Evolutionary conservation across 768 basidiomycete genomes (phyloP).

Genomic region (Xerocomellus dryophilus): DNA sequence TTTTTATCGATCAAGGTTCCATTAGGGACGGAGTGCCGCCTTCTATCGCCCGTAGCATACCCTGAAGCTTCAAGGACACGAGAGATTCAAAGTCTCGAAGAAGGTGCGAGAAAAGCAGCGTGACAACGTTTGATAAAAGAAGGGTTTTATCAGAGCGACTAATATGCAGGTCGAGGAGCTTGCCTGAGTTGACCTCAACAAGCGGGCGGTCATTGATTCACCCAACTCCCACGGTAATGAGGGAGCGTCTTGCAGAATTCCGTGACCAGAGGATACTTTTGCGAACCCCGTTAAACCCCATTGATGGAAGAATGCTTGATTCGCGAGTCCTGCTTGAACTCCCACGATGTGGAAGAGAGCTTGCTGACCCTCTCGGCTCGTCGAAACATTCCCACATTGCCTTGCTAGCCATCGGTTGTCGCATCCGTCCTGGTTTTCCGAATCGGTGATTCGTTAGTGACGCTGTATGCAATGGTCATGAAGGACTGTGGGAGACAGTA

Average conservation of each 20-base stretch:
- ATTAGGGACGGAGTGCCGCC: slow-evolving; percentile 1
- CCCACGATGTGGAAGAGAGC: too few species aligned
- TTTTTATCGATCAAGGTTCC: neutral
- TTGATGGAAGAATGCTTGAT: neutral
- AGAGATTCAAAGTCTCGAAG: neutral
- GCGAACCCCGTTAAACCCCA: too few species aligned
- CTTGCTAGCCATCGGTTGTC: neutral
- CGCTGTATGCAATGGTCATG: too few species aligned
- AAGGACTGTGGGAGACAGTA: too few species aligned
- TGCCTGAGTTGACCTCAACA: neutral
- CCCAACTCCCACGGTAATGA: neutral
- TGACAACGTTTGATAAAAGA: neutral
- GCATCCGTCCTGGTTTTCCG: too few species aligned
- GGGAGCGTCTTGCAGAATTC: neutral
- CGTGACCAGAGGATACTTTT: neutral
- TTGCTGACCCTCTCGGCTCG: neutral
- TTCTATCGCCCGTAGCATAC: neutral
- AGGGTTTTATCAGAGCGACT: neutral
- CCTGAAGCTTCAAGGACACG: neutral
- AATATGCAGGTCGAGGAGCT: neutral
- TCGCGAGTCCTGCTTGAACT: neutral
- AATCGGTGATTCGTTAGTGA: too few species aligned
- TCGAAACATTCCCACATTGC: neutral
- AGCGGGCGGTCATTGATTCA: too few species aligned
- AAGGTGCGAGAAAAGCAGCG: neutral